phyloP scores from a whole-genome alignment of 208 protist species.

The Plasmodiophora brassicae region DNA sequence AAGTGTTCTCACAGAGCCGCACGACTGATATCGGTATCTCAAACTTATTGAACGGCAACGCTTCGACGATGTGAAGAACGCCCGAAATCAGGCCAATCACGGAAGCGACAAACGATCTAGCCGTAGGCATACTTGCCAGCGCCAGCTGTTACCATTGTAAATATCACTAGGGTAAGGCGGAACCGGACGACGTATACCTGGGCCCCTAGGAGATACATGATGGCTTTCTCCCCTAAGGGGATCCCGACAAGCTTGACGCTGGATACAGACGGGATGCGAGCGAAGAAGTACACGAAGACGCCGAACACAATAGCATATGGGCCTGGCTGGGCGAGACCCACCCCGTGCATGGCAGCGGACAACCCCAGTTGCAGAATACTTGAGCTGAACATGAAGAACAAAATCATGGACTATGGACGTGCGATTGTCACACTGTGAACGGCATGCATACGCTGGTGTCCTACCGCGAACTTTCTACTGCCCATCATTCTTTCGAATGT shows the following conservation, averaged over 20 bases:
- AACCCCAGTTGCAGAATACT: neutral
- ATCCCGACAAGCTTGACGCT: neutral
- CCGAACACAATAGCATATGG: constrained; percentile 2
- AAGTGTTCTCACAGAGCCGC: neutral
- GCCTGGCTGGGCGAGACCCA: neutral
- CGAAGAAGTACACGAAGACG: neutral
- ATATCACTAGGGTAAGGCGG: neutral
- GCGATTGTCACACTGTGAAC: neutral
- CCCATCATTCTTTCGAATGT: neutral
- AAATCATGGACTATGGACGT: neutral
- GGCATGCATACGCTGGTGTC: too few species aligned
- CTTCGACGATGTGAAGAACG: neutral
- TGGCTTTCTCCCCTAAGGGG: neutral
- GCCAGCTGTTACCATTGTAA: neutral
- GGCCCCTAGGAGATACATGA: neutral
- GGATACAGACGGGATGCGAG: neutral
- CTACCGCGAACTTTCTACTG: neutral
- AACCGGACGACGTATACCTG: neutral
- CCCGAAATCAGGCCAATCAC: neutral
- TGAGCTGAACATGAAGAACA: neutral
- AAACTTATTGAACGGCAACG: neutral
- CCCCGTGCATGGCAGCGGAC: neutral
- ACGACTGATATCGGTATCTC: neutral
- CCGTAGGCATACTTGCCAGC: neutral
- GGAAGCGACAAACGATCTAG: neutral